Conservation (phyloP, 371 early-diverging fungal genomes). For the Syncephalastrum sp. region DNA sequence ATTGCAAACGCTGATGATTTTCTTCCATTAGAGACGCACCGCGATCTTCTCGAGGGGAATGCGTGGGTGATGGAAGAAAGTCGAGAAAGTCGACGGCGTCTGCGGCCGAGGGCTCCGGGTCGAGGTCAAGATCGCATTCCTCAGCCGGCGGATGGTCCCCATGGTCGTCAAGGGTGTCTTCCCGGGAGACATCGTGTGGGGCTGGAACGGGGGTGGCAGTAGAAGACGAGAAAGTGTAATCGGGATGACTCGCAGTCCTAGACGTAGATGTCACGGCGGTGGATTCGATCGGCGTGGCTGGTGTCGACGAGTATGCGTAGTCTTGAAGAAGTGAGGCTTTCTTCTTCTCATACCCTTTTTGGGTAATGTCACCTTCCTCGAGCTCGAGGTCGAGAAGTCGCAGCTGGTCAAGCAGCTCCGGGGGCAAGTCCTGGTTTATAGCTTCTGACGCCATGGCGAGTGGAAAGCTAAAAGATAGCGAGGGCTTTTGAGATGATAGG, state of each 20-base stretch:
- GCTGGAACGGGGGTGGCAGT: neutral
- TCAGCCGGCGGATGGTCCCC: neutral
- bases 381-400: slow-evolving; percentile 58
- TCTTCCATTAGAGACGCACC: slow-evolving; percentile 17
- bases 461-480: too few species aligned
- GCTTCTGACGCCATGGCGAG: slow-evolving; percentile 25
- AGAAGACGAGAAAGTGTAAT: neutral
- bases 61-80: slow-evolving; percentile 37
- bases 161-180: slow-evolving; percentile 3
- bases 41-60: slow-evolving; percentile 24
- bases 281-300: too few species aligned
- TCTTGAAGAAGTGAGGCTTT: slow-evolving; percentile 40
- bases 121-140: slow-evolving; percentile 14
- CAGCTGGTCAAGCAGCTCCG: slow-evolving; percentile 50
- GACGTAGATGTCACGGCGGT: too few species aligned
- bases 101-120: slow-evolving; percentile 37
- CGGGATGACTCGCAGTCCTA: too few species aligned
- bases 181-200: neutral
- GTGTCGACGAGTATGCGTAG: slow-evolving; percentile 1
- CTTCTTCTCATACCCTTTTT: slow-evolving; percentile 70
- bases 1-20: slow-evolving; percentile 16
- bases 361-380: slow-evolving; percentile 69
- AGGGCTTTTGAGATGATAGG: too few species aligned
- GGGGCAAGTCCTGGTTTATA: slow-evolving; percentile 37
- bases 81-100: slow-evolving; percentile 38